A percentile compares a stretch with the other conserved stretches of the same genome.
These are phyloP conservation scores for Colletotrichum zoysiae DNA, from an alignment of 2,329 filamentous ascomycete species.

Conservation along the genomic window DNA sequence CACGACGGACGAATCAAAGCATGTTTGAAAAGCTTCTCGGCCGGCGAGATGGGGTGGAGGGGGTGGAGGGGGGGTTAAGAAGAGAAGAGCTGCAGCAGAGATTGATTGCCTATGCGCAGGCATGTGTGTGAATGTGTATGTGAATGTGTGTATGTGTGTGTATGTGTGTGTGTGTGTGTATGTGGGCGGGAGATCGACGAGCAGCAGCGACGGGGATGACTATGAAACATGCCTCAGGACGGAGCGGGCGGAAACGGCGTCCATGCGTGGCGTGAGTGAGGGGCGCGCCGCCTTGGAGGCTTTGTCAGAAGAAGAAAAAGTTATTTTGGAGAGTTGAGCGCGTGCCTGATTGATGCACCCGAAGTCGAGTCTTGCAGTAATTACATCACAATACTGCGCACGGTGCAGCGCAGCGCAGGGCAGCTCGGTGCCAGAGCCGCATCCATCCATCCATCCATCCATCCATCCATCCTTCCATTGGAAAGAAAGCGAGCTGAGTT, in stretches of 20 bases:
- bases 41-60: background rate
- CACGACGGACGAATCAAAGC: conserved; percentile 16
- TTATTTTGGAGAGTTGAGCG: conserved; percentile 19
- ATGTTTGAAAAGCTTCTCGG: background rate
- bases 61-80: too few relatives aligned
- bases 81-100: background rate
- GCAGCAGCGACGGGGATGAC: conserved; percentile 27
- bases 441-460: background rate
- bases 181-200: conserved; percentile 39
- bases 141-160: too few relatives aligned
- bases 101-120: too few relatives aligned
- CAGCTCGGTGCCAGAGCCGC: background rate
- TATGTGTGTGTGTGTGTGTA: too few relatives aligned
- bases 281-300: conserved; percentile 5
- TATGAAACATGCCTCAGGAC: conserved; percentile 40
- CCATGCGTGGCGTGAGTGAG: conserved; percentile 30
- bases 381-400: too few relatives aligned
- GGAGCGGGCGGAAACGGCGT: conserved; percentile 31
- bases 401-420: too few relatives aligned
- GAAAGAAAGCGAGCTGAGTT: too few relatives aligned
- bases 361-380: background rate
- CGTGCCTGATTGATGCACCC: background rate
- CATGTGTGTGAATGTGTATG: too few relatives aligned
- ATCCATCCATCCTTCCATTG: background rate
- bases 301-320: conserved; percentile 26